Evolutionary conservation across 768 basidiomycete species (phyloP).

Genomic region (Pleurotus giganteus): DNA sequence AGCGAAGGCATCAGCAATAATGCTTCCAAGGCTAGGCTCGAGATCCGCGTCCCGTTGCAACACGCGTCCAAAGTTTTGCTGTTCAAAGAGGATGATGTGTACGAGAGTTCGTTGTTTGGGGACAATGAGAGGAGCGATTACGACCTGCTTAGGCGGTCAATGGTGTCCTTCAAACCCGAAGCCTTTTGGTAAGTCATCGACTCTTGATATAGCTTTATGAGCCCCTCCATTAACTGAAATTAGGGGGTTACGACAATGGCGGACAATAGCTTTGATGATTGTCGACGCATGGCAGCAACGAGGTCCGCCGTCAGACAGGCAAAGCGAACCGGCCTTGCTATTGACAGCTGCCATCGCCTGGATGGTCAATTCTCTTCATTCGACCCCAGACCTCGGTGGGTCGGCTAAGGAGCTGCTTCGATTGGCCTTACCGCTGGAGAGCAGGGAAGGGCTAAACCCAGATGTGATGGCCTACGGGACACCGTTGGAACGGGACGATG

Average conservation of each 20-base stretch:
- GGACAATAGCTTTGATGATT: slow-evolving; percentile 16
- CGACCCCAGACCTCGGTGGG: slow-evolving; percentile 20
- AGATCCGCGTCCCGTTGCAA: slow-evolving; percentile 23
- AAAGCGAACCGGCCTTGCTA: slow-evolving; percentile 13
- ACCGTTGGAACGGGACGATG: neutral
- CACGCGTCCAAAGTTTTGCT: slow-evolving; percentile 9
- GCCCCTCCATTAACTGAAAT: too few species aligned
- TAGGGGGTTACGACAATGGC: slow-evolving; percentile 17
- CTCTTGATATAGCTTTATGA: neutral
- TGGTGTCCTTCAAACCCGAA: slow-evolving; percentile 13
- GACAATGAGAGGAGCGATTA: too few species aligned
- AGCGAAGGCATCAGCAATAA: slow-evolving; percentile 12
- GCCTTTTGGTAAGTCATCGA: slow-evolving; percentile 18
- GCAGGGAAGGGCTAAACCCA: slow-evolving; percentile 9
- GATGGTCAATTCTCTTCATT: slow-evolving; percentile 25
- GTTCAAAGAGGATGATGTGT: too few species aligned
- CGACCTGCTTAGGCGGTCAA: neutral
- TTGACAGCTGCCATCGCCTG: slow-evolving; percentile 21
- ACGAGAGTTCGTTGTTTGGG: too few species aligned
- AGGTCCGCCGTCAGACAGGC: slow-evolving; percentile 4
- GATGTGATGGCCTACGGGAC: slow-evolving; percentile 15
- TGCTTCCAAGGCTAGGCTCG: slow-evolving; percentile 23
- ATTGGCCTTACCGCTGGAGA: slow-evolving; percentile 18
- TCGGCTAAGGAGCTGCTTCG: slow-evolving; percentile 19
- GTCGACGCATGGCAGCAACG: slow-evolving; percentile 16